Base-by-base conservation (phyloP, 352 stramenopile genomes). In the Globisporangium middletonii region DNA sequence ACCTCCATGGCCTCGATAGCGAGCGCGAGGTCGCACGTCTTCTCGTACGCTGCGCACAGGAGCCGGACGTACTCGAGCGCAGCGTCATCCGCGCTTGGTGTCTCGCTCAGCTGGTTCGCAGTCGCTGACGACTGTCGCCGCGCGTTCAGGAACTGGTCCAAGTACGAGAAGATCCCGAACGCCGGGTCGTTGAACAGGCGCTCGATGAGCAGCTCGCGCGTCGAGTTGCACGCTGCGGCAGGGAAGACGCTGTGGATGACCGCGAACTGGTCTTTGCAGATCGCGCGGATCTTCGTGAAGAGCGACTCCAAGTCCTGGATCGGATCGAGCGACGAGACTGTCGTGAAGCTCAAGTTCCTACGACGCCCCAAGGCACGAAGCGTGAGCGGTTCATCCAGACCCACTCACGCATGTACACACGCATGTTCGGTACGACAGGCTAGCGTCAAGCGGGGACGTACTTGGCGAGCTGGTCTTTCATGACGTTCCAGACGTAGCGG, bases 401-500 rank as follows among this genome's bases (percentile, higher is more conserved):
- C 23, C 23, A 23, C 23, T 23, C 23, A 23, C 23, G 23, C 23
- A 23, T 23, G 23, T n/a, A n/a, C 23, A 23, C 23, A 23, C 23
- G 23, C 23, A 23, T 23, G 23, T 23, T n/a, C n/a, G n/a, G n/a
- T n/a, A n/a, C n/a, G n/a, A n/a, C n/a, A n/a, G n/a, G n/a, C n/a
- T n/a, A n/a, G n/a, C n/a, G n/a, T n/a, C 45, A 27, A 50, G n/a
- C 4, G 26, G 16, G 1, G 16, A 68, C 64, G 42, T 60, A 77
- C 68, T 79, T 87, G 7, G 75, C 73, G 11, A 93, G 64, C 11
- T 63, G 67, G 33, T 90, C 77, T 46, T 88, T 88, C 62, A 92
- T 84, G 43, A 93, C 75, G 53, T 93, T 93, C 83, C 83, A 93
- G 33, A 93, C 81, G 47, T 84, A 93, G 46, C 81, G 79, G 57